phyloP scores from a whole-genome alignment of 2,329 filamentous ascomycete genomes.

The Trichoderma guizhouense region DNA sequence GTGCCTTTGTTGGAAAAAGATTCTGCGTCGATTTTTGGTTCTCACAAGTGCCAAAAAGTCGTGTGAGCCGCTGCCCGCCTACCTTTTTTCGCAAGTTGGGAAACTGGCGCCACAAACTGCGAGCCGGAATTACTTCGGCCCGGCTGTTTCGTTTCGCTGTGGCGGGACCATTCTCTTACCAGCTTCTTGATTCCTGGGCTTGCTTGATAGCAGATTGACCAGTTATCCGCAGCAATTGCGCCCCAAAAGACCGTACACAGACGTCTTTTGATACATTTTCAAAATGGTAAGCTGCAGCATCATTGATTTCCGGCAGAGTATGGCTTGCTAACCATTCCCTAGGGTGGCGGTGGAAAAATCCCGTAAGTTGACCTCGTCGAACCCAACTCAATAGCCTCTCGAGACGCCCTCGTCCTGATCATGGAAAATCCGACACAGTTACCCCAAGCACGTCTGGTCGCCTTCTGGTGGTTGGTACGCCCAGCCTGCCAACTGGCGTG shows the following conservation, averaged over 20 bases:
- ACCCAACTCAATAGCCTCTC: not conserved
- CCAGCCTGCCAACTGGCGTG: constrained; percentile 91
- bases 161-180: not conserved
- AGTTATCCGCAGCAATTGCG: constrained; percentile 28
- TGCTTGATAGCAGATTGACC: not conserved
- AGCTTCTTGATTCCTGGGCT: constrained; percentile 8
- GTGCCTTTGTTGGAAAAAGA: constrained; percentile 7
- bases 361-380: constrained; percentile 52
- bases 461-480: constrained; percentile 96
- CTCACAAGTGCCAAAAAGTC: constrained; percentile 11
- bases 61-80: constrained; percentile 20
- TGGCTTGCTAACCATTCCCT: constrained; percentile 38
- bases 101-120: not conserved
- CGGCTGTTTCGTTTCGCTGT: not conserved
- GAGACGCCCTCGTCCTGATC: constrained; percentile 8
- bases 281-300: constrained; percentile 55
- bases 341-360: constrained; percentile 73
- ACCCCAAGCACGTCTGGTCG: constrained; percentile 99
- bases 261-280: constrained; percentile 38
- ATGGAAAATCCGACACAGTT: constrained; percentile 50
- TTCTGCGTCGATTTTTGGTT: constrained; percentile 13
- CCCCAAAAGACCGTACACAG: constrained; percentile 24
- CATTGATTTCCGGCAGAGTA: constrained; percentile 43
- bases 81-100: constrained; percentile 10
- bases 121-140: constrained; percentile 21